Base-by-base conservation (phyloP, 345 rosid genomes). In the Noccaea caerulescens region DNA sequence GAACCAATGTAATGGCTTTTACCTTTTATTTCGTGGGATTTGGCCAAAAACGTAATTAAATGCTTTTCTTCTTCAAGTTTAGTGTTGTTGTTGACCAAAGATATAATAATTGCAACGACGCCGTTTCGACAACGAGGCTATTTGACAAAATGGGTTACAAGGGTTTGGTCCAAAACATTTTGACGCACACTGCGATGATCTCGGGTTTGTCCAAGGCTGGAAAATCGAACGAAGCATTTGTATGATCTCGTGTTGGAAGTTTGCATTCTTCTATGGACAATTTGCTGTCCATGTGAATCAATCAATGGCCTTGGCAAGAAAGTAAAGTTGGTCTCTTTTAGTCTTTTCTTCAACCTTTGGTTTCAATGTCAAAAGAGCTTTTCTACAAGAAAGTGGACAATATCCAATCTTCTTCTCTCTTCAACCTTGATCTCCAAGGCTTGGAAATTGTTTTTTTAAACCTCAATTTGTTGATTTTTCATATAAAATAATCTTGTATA, bases 171-270 rank as follows among this genome's bases (percentile, higher is more conserved):
- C 79, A 79, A 37, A 70, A 66, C 70, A 45, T 58, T 45, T 85
- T 63, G 57, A 77, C 85, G 8, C 88, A 84, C 63, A 80, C 86
- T 0, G 77, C 82, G 20, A 72, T 84, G 53, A 85, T 91, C 58
- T 82, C 84, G 2, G 80, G 84, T 34, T 78, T 84, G 68, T 85
- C 84, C 11, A 87, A 81, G 83, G 79, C 67, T 13, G 97, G 86
- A 59, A 81, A 90, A 76, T 84, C 95, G 0, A 80, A 84, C 43
- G 91, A 85, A 79, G 90, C 95, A 52, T 85, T 87, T 62, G 72
- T 20, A 20, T 27, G 30, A 27, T 27, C 30, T 27, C 30, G 3
- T 27, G 68, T 81, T 11, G 80, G 79, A 49, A 81, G 88, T 79
- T 82, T 87, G 80, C 86, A 91, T 77, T 14, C 44, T 14, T 5